Evolutionary conservation across 306 rosid species (phyloP), one percentile per base, ranked within the genome.

Genomic region (Pterocarpus santalinus): DNA sequence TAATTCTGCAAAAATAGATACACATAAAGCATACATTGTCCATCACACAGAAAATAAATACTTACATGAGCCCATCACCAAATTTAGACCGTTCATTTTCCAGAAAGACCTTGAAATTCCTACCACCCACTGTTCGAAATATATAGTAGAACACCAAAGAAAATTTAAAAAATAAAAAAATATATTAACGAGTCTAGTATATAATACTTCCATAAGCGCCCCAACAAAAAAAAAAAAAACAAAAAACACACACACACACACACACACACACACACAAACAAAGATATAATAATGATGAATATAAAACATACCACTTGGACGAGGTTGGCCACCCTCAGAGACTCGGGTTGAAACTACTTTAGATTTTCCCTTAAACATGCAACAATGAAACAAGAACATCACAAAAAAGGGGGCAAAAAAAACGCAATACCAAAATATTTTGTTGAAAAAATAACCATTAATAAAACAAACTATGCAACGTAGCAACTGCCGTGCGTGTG

Each of bases 51-150:
- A 65, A 13, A 51, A 41, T 33, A 38, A 39, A 46, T 5, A 76
- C 88, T 62, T 79, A 92, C 96, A 49, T 57, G 77, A 70, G 41
- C 36, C 62, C 80, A 60, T 88, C 84, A 13, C 81, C 92, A 44
- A 58, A 67, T 76, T 89, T 87, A 72, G 61, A 62, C 72, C 53
- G 30, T 71, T 84, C 90, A 51, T 49, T 83, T 72, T 90, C 96
- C 3, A 85, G 34, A 79, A 79, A 89, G 38, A 91, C 86, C 88
- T 89, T 91, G 47, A 90, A 89, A 71, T 16, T 79, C 69, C 79
- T 72, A 15, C 73, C 66, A 64, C 87, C 89, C 28, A 38, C 94
- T 87, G 85, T 63, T 83, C 30, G 8, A 52, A 52, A 76, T 30
- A 39, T 2, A 70, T 9, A 63, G 8, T 1, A 52, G 34, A 77